Base-by-base conservation (phyloP, 495 filamentous ascomycete genomes). In the Hyaloscypha finlandica region DNA sequence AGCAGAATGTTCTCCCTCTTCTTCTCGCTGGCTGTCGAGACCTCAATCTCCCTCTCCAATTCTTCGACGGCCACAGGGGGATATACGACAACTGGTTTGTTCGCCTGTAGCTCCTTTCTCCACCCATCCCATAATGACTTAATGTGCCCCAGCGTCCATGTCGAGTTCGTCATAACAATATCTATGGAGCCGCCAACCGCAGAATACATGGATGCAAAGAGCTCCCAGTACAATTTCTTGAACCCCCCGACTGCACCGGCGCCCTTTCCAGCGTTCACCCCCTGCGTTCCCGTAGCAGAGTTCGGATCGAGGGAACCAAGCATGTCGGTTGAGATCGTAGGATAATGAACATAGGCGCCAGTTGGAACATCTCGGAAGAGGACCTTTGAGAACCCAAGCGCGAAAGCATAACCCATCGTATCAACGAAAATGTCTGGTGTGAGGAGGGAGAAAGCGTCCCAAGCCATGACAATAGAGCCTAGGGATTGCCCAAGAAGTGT, bases 321-420 rank as follows among this genome's bases (percentile, higher is more conserved):
- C 95, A 99, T 99, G 76, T 99, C 96, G 37, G 94, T 99, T 6
- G 93, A 97, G 56, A 99, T 99, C 55, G 95, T 97, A 6, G 95
- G 95, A 74, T 97, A 99, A 77, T 99, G 95, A 2, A 99, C 94
- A 73, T 99, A 99, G 16, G 95, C 95, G 39, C 84, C 92, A 2
- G 92, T 96, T 4, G 96, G 93, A 22, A 97, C 86, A 16, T 79
- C 74, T 1, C 84, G 89, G 78, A 99, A 97, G 25, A 97, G 83
- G 55, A 88, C 84, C 73, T 94, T 96, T 78, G 84, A 88, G 14
- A 97, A 79, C 5, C 90, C 92, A 12, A 97, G 83, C 2, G 91
- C 84, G 76, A 98, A 99, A 25, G 94, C 92, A 76, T 98, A 98
- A 70, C 95, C 95, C 94, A 98, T 97, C 6, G 95, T 99, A 74